Base-by-base conservation (phyloP, 176 grass and related monocot species). In the Phoenix dactylifera region DNA sequence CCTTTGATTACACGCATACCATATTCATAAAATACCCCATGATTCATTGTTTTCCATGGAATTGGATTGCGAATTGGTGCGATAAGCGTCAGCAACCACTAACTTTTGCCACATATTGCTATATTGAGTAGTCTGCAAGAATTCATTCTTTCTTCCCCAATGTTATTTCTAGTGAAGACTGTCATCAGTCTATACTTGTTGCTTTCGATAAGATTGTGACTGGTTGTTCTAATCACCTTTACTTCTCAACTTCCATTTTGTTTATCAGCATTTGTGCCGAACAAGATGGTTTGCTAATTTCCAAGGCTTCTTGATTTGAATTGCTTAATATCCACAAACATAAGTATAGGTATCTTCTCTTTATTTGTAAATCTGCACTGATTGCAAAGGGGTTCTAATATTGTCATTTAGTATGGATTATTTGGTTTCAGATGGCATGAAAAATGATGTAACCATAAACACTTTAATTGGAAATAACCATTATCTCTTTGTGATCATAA, bases 121-220 rank as follows among this genome's bases (percentile, higher is more conserved):
- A 26, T 17, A 24, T 39, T 60, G 58, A 60, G 58, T 60, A 60
- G 16, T 9, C 57, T 26, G 15, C 58, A 60, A 60, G 58, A 29
- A 39, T 60, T 44, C 35, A 44, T n/a, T 12, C 5, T 60, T 26
- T 39, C 30, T n/a, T 30, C 1, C 18, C 16, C 15, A 26, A 59
- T 60, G 26, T 35, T 60, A 17, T 30, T 32, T 9, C 16, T 60
- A 29, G 26, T 18, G 9, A 32, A 39, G 24, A 32, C 30, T 60
- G 24, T 60, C 18, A 39, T 30, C 30, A 30, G 24, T 18, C 15
- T 39, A 60, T 29, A 18, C 16, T 7, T 60, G 58, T 60, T 60
- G 58, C 58, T 60, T 60, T 60, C 58, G 29, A 26, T 39, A 60
- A 35, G 26, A 60, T 60, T 60, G 17, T 35, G 28, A 39, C 26